A percentile compares a stretch with the other conserved stretches of the same genome.
phyloP scores from a whole-genome alignment of 2,329 filamentous ascomycete species.

The Xylaria multiplex region DNA sequence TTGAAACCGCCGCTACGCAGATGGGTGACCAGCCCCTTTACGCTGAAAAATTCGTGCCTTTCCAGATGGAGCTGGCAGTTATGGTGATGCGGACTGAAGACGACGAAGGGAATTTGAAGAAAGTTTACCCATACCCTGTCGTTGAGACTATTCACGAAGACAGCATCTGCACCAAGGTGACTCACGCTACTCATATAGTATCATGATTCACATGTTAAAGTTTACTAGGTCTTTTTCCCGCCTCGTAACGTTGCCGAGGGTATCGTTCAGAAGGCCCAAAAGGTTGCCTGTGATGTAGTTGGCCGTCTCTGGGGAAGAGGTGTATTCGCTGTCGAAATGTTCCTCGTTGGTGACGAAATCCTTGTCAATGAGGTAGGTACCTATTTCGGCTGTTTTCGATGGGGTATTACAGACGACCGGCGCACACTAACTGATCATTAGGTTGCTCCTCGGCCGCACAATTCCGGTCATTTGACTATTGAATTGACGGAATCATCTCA shows the following conservation, averaged over 20 bases:
- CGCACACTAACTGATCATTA: conserved; percentile 17
- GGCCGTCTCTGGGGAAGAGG: conserved; percentile 85
- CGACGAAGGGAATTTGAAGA: conserved; percentile 58
- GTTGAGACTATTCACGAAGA: conserved; percentile 97
- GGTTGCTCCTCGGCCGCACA: conserved; percentile 65
- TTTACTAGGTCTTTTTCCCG: conserved; percentile 71
- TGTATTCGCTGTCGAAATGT: conserved; percentile 97
- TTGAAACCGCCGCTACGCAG: conserved; percentile 72
- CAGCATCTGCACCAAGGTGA: conserved; percentile 86
- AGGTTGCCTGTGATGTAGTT: conserved; percentile 82
- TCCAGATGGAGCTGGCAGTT: conserved; percentile 87
- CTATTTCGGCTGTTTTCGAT: background rate
- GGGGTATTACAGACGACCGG: too few species aligned
- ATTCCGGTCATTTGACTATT: conserved; percentile 95
- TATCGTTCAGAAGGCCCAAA: conserved; percentile 73
- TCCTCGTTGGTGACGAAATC: conserved; percentile 79
- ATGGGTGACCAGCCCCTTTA: conserved; percentile 80
- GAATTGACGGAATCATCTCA: conserved; percentile 90
- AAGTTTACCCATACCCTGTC: conserved; percentile 78
- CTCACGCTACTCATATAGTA: conserved; percentile 48
- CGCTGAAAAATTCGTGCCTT: conserved; percentile 89
- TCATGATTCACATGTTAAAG: background rate
- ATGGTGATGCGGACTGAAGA: conserved; percentile 94
- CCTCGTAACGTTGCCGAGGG: conserved; percentile 74
- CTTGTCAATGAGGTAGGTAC: conserved; percentile 76